Evolutionary conservation across 164 flowering plant genomes (phyloP).

Genomic region (Umbellularia californica): DNA sequence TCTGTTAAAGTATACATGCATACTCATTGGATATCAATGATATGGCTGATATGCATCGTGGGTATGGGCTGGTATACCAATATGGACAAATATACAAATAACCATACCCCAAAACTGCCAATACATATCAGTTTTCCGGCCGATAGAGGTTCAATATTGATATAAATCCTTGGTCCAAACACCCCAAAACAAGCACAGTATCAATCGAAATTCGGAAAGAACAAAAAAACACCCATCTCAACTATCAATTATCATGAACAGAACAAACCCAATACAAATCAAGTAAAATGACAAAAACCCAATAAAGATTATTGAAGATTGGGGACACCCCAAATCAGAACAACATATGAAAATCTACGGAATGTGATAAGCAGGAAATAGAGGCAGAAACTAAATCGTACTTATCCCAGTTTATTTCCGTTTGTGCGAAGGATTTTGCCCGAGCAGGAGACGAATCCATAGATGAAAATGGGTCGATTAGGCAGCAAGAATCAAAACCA

Average conservation of each 20-base stretch:
- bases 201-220: neutral
- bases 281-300: neutral
- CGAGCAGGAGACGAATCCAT: slow-evolving; percentile 47
- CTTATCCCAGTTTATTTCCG: slow-evolving; percentile 95
- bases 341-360: neutral
- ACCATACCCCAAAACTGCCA: too few relatives aligned
- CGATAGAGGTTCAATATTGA: neutral
- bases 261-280: neutral
- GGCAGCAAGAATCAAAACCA: neutral
- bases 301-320: neutral
- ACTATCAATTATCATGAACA: too few relatives aligned
- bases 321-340: neutral
- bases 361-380: neutral
- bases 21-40: too few relatives aligned
- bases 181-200: neutral
- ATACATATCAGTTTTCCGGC: too few relatives aligned
- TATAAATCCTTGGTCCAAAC: neutral
- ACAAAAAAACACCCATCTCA: too few relatives aligned
- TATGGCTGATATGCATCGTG: too few relatives aligned
- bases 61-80: neutral
- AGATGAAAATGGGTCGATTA: slow-evolving; percentile 3
- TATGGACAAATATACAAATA: neutral
- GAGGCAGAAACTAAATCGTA: slow-evolving; percentile 12
- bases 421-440: slow-evolving; percentile 41
- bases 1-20: too few relatives aligned